Conservation (phyloP, 2,329 filamentous ascomycete genomes). For the Aspergillus novoparasiticus region DNA sequence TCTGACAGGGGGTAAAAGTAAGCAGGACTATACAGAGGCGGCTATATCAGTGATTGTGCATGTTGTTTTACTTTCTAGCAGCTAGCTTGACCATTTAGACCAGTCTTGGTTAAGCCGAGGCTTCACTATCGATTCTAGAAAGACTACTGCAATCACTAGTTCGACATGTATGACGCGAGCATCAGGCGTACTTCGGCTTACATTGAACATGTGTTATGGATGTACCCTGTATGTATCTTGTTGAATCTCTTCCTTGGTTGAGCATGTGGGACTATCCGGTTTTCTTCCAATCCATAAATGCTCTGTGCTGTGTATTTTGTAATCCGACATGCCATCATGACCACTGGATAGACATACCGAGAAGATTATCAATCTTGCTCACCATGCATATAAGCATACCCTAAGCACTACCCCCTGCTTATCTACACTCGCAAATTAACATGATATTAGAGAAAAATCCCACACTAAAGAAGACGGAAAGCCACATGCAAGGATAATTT, state of each 20-base stretch:
- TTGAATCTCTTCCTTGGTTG: neutral
- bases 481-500: neutral
- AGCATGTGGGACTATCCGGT: neutral
- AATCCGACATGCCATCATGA: too few relatives aligned
- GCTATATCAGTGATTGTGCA: neutral
- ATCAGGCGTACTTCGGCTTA: neutral
- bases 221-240: neutral
- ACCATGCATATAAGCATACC: neutral
- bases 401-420: neutral
- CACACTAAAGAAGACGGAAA: neutral
- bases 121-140: conserved; percentile 1
- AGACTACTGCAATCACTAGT: neutral
- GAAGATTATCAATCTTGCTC: neutral
- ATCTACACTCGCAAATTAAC: neutral
- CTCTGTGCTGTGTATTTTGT: too few relatives aligned
- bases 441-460: neutral
- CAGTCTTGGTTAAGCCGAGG: neutral
- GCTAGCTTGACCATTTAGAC: neutral
- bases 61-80: neutral
- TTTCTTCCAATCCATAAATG: too few relatives aligned
- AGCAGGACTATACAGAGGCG: neutral
- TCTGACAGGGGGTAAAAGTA: neutral
- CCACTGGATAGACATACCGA: too few relatives aligned
- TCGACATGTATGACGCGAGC: neutral
- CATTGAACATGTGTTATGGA: neutral